Evolutionary conservation across 2,329 filamentous ascomycete species (phyloP), one percentile per base, ranked within the genome.

Genomic region (Clonostachys solani): DNA sequence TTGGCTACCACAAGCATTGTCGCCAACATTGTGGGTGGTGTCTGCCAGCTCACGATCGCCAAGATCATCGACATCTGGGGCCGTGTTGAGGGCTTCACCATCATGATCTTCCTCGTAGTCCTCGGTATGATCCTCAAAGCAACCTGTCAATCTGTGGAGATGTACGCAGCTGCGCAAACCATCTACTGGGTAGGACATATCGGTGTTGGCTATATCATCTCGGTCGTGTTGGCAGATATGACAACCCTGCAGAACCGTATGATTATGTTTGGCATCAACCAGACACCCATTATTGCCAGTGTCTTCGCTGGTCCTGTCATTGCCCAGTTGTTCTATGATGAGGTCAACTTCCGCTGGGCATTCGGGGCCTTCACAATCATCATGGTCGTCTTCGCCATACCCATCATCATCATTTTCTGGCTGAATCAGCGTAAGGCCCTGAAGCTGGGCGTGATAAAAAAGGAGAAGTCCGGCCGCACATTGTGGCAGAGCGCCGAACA

Each of bases 281-380:
- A 57, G 17, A 65, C 66, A 4, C 67, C 72, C 0, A 64, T 60
- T 34, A 65, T 77, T 46, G 62, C 63, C 33, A 71, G 64, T 16
- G 66, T 64, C 9, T 73, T 71, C 54, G 63, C 67, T 34, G 69
- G 69, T 65, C 64, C 66, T 38, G 59, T 58, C 46, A 60, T 63
- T 35, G 60, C 60, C n/a, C 52, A 63, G 45, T 54, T 60, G 2
- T 67, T 70, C 56, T 62, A 62, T 48, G 47, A 54, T 6, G 33
- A 62, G 35, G 50, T 58, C 37, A 63, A 59, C 52, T 71, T 64
- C 56, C 59, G 66, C 34, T 71, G 68, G 68, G 67, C 63, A 3
- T 85, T 83, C 55, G 83, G 81, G 19, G 74, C 76, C 50, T 87
- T 83, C 61, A 70, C 74, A 47, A 81, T 87, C 57, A 78, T 86